These are phyloP conservation scores for Epichloe scottii DNA, from an alignment of 2,329 filamentous ascomycete genomes.

Conservation along the genomic window DNA sequence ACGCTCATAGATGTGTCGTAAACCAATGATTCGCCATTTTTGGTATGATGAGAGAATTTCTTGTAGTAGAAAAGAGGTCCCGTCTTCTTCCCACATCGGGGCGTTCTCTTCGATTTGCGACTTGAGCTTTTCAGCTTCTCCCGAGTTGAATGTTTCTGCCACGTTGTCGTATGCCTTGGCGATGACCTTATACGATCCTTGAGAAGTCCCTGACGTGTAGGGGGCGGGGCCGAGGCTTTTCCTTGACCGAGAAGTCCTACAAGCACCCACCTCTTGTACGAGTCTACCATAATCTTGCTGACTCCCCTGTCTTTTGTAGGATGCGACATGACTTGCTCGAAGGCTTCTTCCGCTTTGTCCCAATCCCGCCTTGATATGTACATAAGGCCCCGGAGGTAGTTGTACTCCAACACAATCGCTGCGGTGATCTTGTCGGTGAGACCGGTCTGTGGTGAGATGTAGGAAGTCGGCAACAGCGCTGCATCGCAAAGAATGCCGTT, in stretches of 20 bases:
- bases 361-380: constrained; percentile 51
- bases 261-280: constrained; percentile 85
- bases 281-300: constrained; percentile 73
- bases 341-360: constrained; percentile 46
- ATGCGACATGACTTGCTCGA: constrained; percentile 54
- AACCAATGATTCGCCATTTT: constrained; percentile 59
- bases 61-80: constrained; percentile 57
- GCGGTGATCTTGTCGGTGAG: constrained; percentile 43
- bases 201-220: constrained; percentile 39
- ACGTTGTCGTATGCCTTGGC: constrained; percentile 61
- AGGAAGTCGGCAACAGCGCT: constrained; percentile 34
- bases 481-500: constrained; percentile 32
- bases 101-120: constrained; percentile 48
- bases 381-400: constrained; percentile 50
- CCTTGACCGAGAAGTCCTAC: constrained; percentile 62
- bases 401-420: constrained; percentile 51
- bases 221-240: constrained; percentile 40
- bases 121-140: constrained; percentile 43
- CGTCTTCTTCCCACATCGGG: constrained; percentile 54
- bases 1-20: constrained; percentile 59
- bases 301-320: constrained; percentile 49
- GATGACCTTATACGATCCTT: constrained; percentile 44
- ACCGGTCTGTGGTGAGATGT: constrained; percentile 45
- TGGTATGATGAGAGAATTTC: constrained; percentile 61
- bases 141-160: constrained; percentile 52